A percentile compares a stretch with the other conserved stretches of the same genome.
Evolutionary conservation across 2,329 filamentous ascomycete species (phyloP).

Genomic region (Penicillium sp.): DNA sequence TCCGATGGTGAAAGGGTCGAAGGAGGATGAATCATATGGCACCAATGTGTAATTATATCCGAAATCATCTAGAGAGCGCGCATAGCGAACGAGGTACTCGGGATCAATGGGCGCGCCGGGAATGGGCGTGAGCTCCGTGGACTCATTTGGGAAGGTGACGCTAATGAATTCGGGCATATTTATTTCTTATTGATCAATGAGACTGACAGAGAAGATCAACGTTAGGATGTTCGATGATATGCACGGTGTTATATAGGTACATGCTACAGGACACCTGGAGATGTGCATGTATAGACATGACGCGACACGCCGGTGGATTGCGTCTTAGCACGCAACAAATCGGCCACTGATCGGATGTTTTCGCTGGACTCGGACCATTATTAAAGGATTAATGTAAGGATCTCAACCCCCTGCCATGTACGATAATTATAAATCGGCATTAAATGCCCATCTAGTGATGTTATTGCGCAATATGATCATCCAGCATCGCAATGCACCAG

Average conservation of each 20-base stretch:
- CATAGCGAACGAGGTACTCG: constrained; percentile 19
- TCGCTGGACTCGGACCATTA: neutral
- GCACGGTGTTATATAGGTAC: neutral
- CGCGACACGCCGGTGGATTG: constrained; percentile 1
- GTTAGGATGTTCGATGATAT: neutral
- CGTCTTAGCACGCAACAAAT: constrained; percentile 10
- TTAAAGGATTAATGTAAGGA: neutral
- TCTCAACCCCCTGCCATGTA: neutral
- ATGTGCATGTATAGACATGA: neutral
- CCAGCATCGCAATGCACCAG: neutral
- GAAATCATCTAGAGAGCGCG: constrained; percentile 48
- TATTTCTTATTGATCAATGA: neutral
- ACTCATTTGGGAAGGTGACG: constrained; percentile 59
- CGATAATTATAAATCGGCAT: neutral
- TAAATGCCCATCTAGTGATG: neutral
- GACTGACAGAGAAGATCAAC: neutral
- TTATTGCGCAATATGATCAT: constrained; percentile 4
- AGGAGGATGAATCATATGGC: constrained; percentile 59
- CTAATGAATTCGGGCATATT: constrained; percentile 58
- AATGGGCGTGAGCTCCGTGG: constrained; percentile 58
- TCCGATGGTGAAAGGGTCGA: constrained; percentile 61
- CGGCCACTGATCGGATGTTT: neutral
- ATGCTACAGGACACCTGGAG: neutral
- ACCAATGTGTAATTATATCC: constrained; percentile 64
- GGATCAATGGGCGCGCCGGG: constrained; percentile 55